phyloP scores from a whole-genome alignment of 805 yeast genomes.

The Pichia sporocuriosa region DNA sequence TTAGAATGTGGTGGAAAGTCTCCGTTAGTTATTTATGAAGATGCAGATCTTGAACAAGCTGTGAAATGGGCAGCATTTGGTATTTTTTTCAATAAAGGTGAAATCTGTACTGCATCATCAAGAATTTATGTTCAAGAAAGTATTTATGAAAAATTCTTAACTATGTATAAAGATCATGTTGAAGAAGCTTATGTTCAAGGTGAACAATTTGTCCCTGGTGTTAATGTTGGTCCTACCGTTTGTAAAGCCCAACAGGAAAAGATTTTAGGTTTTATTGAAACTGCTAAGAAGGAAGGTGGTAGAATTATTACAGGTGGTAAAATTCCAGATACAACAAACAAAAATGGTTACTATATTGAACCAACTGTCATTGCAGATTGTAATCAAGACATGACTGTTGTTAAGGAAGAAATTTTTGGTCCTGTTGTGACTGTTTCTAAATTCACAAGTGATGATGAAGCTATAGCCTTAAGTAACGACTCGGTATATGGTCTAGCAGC shows the following conservation, averaged over 20 bases:
- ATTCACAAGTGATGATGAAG: slow-evolving; percentile 80
- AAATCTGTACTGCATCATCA: slow-evolving; percentile 93
- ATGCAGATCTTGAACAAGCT: slow-evolving; percentile 73
- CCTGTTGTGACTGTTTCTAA: slow-evolving; percentile 84
- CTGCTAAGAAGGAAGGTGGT: slow-evolving; percentile 83
- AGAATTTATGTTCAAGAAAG: slow-evolving; percentile 83
- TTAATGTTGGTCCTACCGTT: slow-evolving; percentile 90
- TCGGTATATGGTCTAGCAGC: slow-evolving; percentile 85
- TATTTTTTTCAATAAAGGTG: slow-evolving; percentile 91
- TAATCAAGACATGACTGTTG: slow-evolving; percentile 58
- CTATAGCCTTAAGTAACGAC: slow-evolving; percentile 69
- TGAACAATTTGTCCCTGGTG: slow-evolving; percentile 71
- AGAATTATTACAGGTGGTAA: slow-evolving; percentile 62
- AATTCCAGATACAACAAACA: slow-evolving; percentile 29
- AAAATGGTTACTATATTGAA: slow-evolving; percentile 57
- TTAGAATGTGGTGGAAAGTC: slow-evolving; percentile 96
- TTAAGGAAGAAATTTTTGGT: slow-evolving; percentile 79
- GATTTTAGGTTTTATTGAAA: slow-evolving; percentile 67
- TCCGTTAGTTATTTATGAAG: slow-evolving; percentile 82
- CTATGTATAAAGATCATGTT: slow-evolving; percentile 48
- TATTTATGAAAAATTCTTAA: slow-evolving; percentile 70
- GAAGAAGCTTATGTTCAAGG: slow-evolving; percentile 57
- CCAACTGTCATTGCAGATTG: slow-evolving; percentile 76
- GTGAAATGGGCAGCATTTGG: slow-evolving; percentile 72
- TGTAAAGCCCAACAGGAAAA: slow-evolving; percentile 72